phyloP scores from a whole-genome alignment of 345 rosid species.

The Hibiscus syriacus region DNA sequence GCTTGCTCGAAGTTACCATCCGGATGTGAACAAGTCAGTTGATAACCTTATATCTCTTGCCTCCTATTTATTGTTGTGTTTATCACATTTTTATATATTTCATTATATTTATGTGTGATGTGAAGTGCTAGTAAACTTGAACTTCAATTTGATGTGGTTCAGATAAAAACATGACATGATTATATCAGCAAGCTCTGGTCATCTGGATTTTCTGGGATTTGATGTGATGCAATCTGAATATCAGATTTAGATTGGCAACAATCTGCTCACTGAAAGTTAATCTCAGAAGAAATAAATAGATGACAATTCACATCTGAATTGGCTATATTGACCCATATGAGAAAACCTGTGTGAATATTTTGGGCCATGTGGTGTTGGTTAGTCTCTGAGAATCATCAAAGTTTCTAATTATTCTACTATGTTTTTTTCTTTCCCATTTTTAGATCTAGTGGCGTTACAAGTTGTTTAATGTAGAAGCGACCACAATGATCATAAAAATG shows the following conservation, averaged over 20 bases:
- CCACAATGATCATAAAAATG: not conserved
- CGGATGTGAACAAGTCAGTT: slow-evolving; percentile 95
- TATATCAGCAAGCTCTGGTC: not conserved
- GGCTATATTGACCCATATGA: not conserved
- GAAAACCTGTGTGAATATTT: not conserved
- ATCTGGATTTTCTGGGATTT: not conserved
- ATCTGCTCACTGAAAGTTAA: not conserved
- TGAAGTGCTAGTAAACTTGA: not conserved
- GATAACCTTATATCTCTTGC: not conserved
- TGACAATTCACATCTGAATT: not conserved
- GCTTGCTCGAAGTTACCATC: slow-evolving; percentile 95
- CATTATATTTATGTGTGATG: not conserved
- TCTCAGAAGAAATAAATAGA: not conserved
- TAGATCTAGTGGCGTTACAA: not conserved
- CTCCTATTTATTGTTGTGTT: not conserved
- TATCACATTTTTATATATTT: not conserved
- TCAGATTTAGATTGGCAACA: not conserved
- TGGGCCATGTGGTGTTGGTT: not conserved
- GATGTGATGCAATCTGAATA: not conserved
- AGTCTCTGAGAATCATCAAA: not conserved
- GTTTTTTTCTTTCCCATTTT: not conserved
- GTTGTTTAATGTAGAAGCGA: too few relatives aligned
- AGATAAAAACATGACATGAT: not conserved
- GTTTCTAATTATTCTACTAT: not conserved
- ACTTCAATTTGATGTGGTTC: not conserved